Evolutionary conservation across 1,139 yeast species (phyloP), one percentile per base, ranked within the genome.

Genomic region (Candida gigantensis): DNA sequence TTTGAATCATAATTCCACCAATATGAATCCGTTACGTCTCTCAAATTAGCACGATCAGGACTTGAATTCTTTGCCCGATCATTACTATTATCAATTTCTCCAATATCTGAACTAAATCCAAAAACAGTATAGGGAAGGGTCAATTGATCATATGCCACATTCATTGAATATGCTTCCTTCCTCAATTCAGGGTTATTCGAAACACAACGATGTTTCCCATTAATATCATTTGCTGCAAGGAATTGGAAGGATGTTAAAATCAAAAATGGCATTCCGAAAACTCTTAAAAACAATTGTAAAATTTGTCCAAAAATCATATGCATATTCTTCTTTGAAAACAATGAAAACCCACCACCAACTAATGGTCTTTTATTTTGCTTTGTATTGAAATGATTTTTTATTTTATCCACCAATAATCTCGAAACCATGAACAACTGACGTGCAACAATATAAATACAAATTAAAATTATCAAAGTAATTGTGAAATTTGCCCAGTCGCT

Each of bases 221-320:
- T 47, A 8, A 45, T 28, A 18, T 44, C 44, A 7, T 41, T 53
- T 6, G 64, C 57, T 6, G 52, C 38, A 40, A 50, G 43, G 50
- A 74, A 62, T 47, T 72, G 55, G 42, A 57, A 72, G 2, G 67
- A 49, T 0, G 77, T 63, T 25, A 72, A 50, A 0, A 72, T 58
- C 36, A 76, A 55, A 35, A 75, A 70, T 2, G 82, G 81, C 31
- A 65, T 57, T 0, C 72, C 72, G 49, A 71, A 71, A 2, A 61
- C 42, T 20, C 53, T 46, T 44, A 73, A 51, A 38, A 65, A 67
- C 23, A 61, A 52, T 34, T 58, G 56, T 3, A 69, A 42, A 1
- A 60, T 36, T 20, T 62, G 56, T 2, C 79, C 79, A 13, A 62
- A 36, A 10, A 59, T 45, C 37, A 56, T 55, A 35, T 50, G 60